Conservation (phyloP, 2,329 filamentous ascomycete species). For the Magnaporthiopsis incrustans region DNA sequence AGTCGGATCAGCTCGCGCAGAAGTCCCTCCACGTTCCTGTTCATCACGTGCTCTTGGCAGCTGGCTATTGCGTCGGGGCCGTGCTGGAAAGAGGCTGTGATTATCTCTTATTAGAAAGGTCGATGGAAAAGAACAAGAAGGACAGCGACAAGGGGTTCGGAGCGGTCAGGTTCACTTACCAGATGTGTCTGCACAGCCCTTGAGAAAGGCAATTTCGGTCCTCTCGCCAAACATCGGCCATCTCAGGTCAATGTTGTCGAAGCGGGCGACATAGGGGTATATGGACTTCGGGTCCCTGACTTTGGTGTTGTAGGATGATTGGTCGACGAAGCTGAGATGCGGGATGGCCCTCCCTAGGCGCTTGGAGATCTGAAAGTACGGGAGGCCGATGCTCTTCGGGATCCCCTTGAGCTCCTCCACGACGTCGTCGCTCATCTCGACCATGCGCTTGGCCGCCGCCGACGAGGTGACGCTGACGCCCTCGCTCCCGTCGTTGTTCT, state of each 20-base stretch:
- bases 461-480: constrained; percentile 31
- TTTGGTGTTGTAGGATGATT: constrained; percentile 45
- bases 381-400: constrained; percentile 38
- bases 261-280: constrained; percentile 41
- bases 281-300: constrained; percentile 38
- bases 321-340: constrained; percentile 44
- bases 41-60: constrained; percentile 48
- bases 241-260: constrained; percentile 44
- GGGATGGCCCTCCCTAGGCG: constrained; percentile 44
- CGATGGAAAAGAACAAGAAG: background rate
- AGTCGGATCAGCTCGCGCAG: constrained; percentile 41
- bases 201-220: constrained; percentile 43
- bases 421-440: constrained; percentile 41
- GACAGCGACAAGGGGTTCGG: background rate
- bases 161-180: constrained; percentile 17
- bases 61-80: constrained; percentile 42
- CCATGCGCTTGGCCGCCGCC: constrained; percentile 26
- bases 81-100: constrained; percentile 39
- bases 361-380: constrained; percentile 41
- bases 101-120: background rate
- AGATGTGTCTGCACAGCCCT: constrained; percentile 39
- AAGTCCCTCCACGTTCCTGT: constrained; percentile 39
- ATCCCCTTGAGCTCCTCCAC: constrained; percentile 42
- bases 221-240: constrained; percentile 47
- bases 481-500: constrained; percentile 42